Conservation (phyloP, 2,329 filamentous ascomycete species). For the Lasiodiplodia citricola region DNA sequence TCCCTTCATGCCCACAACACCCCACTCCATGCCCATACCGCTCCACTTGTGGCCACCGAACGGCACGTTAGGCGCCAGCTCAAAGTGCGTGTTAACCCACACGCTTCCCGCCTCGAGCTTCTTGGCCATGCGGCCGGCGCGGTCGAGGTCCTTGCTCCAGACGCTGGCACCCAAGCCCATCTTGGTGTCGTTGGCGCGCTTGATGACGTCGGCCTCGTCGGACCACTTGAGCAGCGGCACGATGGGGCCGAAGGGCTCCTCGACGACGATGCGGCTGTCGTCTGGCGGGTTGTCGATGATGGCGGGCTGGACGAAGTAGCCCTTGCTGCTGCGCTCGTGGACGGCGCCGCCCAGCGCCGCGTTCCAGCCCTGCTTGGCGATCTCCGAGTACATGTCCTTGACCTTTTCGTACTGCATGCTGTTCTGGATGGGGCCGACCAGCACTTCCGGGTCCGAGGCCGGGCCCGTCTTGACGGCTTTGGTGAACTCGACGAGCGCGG, state of each 20-base stretch:
- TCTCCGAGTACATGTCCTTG: slow-evolving; percentile 61
- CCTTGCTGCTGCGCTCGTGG: slow-evolving; percentile 40
- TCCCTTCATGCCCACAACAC: slow-evolving; percentile 64
- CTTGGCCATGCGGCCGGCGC: slow-evolving; percentile 52
- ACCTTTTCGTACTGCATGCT: slow-evolving; percentile 68
- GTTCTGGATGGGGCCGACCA: slow-evolving; percentile 68
- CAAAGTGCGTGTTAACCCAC: slow-evolving; percentile 56
- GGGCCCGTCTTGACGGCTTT: slow-evolving; percentile 47
- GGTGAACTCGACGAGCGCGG: slow-evolving; percentile 52
- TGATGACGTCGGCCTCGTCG: slow-evolving; percentile 58
- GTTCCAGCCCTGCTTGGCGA: slow-evolving; percentile 58
- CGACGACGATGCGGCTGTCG: slow-evolving; percentile 59
- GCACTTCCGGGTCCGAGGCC: slow-evolving; percentile 48
- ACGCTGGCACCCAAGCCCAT: slow-evolving; percentile 62
- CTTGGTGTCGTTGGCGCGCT: slow-evolving; percentile 54
- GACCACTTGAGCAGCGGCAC: slow-evolving; percentile 67
- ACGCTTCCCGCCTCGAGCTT: slow-evolving; percentile 57
- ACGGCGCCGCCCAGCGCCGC: slow-evolving; percentile 57
- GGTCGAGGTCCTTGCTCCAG: slow-evolving; percentile 54
- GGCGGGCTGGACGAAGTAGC: slow-evolving; percentile 64
- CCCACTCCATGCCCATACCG: slow-evolving; percentile 65
- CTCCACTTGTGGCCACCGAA: slow-evolving; percentile 68
- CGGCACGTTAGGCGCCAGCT: slow-evolving; percentile 50
- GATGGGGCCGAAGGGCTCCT: slow-evolving; percentile 69
- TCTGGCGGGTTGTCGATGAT: slow-evolving; percentile 65